Evolutionary conservation across 805 yeast genomes (phyloP).

Genomic region (Starmerella roubikii): DNA sequence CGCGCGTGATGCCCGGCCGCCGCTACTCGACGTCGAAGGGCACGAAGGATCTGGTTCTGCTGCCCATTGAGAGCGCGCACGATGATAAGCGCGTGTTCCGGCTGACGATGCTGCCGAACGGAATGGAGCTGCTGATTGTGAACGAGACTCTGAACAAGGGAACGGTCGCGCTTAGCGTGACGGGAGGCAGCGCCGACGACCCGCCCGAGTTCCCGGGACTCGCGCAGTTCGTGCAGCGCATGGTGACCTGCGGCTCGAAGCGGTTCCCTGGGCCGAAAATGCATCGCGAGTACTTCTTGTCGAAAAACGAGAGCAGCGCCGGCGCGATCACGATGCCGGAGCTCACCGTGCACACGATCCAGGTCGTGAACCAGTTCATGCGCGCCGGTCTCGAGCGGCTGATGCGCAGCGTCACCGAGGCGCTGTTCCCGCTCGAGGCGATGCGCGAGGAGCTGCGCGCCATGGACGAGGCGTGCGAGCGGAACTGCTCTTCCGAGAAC

Average conservation of each 20-base stretch:
- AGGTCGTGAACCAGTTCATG: constrained; percentile 2
- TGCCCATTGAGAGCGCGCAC: background rate
- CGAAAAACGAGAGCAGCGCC: background rate
- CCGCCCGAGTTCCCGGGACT: constrained; percentile 5
- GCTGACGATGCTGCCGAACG: constrained; percentile 1
- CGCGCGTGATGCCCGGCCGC: too few species aligned
- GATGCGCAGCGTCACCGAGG: constrained; percentile 1
- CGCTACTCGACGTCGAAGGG: too few species aligned
- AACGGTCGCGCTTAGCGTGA: constrained; percentile 1
- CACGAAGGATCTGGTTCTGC: too few species aligned
- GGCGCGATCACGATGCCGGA: background rate
- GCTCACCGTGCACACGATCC: constrained; percentile 1
- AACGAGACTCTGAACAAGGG: constrained; percentile 2
- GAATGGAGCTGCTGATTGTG: constrained; percentile 1
- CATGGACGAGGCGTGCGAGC: background rate
- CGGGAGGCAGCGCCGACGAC: background rate
- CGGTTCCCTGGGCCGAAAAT: background rate
- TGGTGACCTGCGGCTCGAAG: constrained; percentile 2
- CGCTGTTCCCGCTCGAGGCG: constrained; percentile 3
- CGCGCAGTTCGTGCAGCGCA: constrained; percentile 4
- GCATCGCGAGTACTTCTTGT: constrained; percentile 1
- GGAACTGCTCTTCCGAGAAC: background rate
- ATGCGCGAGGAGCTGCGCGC: background rate
- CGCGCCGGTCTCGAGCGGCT: constrained; percentile 1
- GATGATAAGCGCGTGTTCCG: background rate